Percentiles rank a stretch among this genome's conserved stretches.
Evolutionary conservation across 345 rosid genomes (phyloP).

Genomic region (Cardamine chenopodiifolia): DNA sequence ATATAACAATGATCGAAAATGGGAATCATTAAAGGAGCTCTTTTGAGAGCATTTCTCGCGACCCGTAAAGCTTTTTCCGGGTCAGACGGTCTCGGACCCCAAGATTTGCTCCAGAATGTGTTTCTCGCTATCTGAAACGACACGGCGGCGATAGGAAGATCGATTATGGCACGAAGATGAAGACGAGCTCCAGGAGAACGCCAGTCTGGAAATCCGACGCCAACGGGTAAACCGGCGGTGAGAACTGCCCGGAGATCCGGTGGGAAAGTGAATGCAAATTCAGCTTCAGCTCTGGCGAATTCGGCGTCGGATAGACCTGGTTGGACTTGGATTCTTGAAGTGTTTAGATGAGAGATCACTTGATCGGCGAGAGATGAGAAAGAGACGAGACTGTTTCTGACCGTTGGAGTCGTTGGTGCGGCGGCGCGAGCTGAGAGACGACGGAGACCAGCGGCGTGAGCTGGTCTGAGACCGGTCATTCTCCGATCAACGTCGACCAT

Average conservation of each 20-base stretch:
- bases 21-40: constrained; percentile 89
- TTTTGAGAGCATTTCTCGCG: constrained; percentile 81
- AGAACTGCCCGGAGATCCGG: constrained; percentile 93
- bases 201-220: constrained; percentile 96
- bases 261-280: constrained; percentile 87
- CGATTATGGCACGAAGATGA: constrained; percentile 78
- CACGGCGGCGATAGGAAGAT: constrained; percentile 90
- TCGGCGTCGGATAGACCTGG: constrained; percentile 82
- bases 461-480: constrained; percentile 84
- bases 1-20: constrained; percentile 90
- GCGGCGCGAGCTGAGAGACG: constrained; percentile 95
- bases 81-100: constrained; percentile 86
- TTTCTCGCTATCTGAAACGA: constrained; percentile 87
- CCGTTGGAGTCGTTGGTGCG: constrained; percentile 55
- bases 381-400: constrained; percentile 70
- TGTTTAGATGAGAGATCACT: constrained; percentile 68
- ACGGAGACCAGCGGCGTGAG: constrained; percentile 88
- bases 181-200: constrained; percentile 76
- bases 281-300: constrained; percentile 86
- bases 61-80: constrained; percentile 84
- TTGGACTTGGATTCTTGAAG: constrained; percentile 75
- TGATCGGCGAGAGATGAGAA: constrained; percentile 76
- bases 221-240: constrained; percentile 82
- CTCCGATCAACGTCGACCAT: constrained; percentile 99
- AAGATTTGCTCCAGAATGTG: constrained; percentile 84